These are phyloP conservation scores for Aspergillus hancockii DNA, from an alignment of 495 filamentous ascomycete genomes.

Conservation along the genomic window DNA sequence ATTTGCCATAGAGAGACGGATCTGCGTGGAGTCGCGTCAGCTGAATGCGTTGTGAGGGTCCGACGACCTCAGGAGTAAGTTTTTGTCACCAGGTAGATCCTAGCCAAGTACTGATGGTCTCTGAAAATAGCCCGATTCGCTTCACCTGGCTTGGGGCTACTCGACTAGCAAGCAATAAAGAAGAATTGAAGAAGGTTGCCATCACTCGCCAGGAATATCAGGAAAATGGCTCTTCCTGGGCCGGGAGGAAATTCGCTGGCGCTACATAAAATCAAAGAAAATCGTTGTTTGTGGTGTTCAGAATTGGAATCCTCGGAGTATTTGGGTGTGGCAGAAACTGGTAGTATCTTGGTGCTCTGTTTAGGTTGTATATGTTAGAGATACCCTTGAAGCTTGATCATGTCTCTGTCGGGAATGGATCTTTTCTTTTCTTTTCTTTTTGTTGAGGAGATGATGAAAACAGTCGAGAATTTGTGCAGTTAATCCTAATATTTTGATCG, in stretches of 20 bases:
- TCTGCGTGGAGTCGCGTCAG: conserved; percentile 70
- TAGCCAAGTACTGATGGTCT: conserved; percentile 13
- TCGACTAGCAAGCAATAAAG: conserved; percentile 67
- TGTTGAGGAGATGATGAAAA: too few relatives aligned
- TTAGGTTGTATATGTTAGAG: conserved; percentile 11
- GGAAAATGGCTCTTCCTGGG: conserved; percentile 80
- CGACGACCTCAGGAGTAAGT: conserved; percentile 64
- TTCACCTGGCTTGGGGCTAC: conserved; percentile 86
- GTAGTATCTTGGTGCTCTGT: background rate
- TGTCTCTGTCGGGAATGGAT: background rate
- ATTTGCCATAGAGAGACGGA: conserved; percentile 59
- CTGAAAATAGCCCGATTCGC: conserved; percentile 60
- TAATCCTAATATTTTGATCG: too few relatives aligned
- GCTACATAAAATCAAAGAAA: conserved; percentile 17
- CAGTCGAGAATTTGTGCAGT: too few relatives aligned
- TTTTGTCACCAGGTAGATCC: background rate
- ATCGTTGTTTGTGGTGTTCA: conserved; percentile 1
- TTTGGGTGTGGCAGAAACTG: background rate
- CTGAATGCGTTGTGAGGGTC: conserved; percentile 75
- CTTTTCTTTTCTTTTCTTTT: background rate
- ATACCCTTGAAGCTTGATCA: conserved; percentile 17
- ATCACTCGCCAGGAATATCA: conserved; percentile 89
- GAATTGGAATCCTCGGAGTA: conserved; percentile 5
- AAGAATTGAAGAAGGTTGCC: conserved; percentile 58
- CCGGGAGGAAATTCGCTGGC: conserved; percentile 68